Evolutionary conservation across 1,284 basidiomycete species (phyloP).

Genomic region (Paramarasmius palmivorus): DNA sequence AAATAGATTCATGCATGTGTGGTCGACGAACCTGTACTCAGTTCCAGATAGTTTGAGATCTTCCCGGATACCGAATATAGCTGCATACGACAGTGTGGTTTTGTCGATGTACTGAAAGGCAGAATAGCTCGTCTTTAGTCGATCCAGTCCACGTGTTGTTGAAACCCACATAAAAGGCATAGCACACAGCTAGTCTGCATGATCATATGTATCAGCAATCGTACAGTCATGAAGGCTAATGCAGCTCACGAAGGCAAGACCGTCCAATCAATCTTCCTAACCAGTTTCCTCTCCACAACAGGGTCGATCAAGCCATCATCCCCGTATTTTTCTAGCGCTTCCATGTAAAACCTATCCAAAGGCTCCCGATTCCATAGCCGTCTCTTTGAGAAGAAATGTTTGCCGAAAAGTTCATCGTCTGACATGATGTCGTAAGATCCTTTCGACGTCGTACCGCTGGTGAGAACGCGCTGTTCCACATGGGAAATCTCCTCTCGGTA

Average conservation of each 20-base stretch:
- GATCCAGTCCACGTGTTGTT: not conserved
- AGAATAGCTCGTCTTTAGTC: not conserved
- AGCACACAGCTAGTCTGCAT: constrained; percentile 15
- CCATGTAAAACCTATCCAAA: constrained; percentile 19
- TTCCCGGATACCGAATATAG: constrained; percentile 22
- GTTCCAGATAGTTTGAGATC: constrained; percentile 18
- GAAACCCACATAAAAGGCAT: constrained; percentile 16
- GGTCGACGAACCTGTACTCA: constrained; percentile 17
- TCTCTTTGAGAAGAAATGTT: constrained; percentile 8
- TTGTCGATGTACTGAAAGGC: constrained; percentile 24
- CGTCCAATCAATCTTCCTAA: constrained; percentile 18
- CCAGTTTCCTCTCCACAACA: constrained; percentile 16
- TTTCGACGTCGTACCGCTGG: not conserved
- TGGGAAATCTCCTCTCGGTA: not conserved
- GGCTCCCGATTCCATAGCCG: constrained; percentile 17
- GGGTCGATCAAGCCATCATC: constrained; percentile 17
- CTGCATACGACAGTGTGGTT: constrained; percentile 27
- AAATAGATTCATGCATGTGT: not conserved
- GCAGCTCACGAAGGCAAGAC: constrained; percentile 22
- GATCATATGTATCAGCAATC: not conserved
- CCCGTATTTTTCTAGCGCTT: constrained; percentile 21
- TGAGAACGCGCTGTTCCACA: not conserved
- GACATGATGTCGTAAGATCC: not conserved
- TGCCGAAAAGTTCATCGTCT: constrained; percentile 16
- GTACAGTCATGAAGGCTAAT: not conserved